Base-by-base conservation (phyloP, 768 basidiomycete genomes). In the Tubosaeta sp. region DNA sequence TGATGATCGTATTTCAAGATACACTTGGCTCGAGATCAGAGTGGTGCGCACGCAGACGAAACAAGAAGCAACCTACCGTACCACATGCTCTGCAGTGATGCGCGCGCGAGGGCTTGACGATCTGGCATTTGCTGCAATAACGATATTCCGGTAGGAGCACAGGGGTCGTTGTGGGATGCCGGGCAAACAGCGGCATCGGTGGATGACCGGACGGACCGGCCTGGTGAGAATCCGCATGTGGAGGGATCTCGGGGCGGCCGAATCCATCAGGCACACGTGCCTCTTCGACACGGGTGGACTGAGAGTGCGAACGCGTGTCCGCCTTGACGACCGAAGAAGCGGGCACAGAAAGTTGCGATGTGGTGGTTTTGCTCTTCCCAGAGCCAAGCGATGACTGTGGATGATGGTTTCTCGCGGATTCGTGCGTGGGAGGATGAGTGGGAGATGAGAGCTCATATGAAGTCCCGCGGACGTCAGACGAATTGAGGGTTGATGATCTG, bases 1-100 rank as follows among this genome's bases (percentile, higher is more conserved):
- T 94, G 91, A 68, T 94, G 90, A 62, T 94, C 90, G 57, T 84
- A 93, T 64, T 82, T 86, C 42, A 94, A 65, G 6, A 93, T 75
- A 60, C 91, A 93, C 86, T 91, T 55, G 14, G 31, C 27, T 16
- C 18, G 24, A 27, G 19, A n/a, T 52, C 22, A 59, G 53, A 36
- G 9, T 3, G 22, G 30, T 22, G 29, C 32, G 6, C 48, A 30
- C 12, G 21, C 6, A 16, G 24, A 10, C 16, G 44, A 50, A 16
- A 14, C 14, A 44, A 51, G 32, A 19, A 46, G 31, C 7, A 7
- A 73, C 85, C 61, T 55, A 90, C 88, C 11, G 82, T 90, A n/a
- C 87, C 90, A 71, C 91, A 94, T 35, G 72, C 71, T 30, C 87
- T 74, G 67, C 90, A 94, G 64, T 94, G 90, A 66, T 93, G 90